Evolutionary conservation across 1,284 basidiomycete genomes (phyloP), one percentile per base, ranked within the genome.

Genomic region (Cryptococcus sp.): DNA sequence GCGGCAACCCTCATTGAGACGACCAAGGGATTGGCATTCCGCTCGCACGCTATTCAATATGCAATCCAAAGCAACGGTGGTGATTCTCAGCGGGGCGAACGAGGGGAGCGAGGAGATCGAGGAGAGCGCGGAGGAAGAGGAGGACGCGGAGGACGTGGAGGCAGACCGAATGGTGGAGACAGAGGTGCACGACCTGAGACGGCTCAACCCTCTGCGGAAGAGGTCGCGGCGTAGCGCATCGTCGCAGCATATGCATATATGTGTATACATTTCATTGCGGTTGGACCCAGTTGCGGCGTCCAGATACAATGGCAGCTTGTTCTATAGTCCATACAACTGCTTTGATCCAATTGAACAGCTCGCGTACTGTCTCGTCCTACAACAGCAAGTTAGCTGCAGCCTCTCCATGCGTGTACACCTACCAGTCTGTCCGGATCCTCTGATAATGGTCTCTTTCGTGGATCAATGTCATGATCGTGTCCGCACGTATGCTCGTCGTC

Each of bases 1-100:
- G 96, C 96, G 78, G 95, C 97, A 74, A 86, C 89, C 10, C 88
- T 98, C 68, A 97, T 98, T 71, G 95, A 98, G 78, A 95, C 93
- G 79, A 96, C 94, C 2, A 87, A 93, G 52, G 92, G 93, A 27
- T 83, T 98, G 56, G 87, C 91, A 3, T 87, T 95, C 81, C 87
- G 93, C 61, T 93, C 93, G 2, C 91, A 94, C 75, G 92, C 91
- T 4, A 81, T 96, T 63, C 89, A 90, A 19, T 88, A 88, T n/a
- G 89, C 91, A 13, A 88, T 94, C 81, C 66, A 72, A 49, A 70
- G 65, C 58, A 65, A 62, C 41, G 58, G 57, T 42, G 62, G 55
- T 27, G 66, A 63, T 27, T 59, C 60, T 55, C 63, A 65, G 57
- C 47, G 62, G 22, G 64, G 64, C 38, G 54, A 62, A 38, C 46